phyloP scores from a whole-genome alignment of 257 asterid species.

The Craterostigma plantagineum region DNA sequence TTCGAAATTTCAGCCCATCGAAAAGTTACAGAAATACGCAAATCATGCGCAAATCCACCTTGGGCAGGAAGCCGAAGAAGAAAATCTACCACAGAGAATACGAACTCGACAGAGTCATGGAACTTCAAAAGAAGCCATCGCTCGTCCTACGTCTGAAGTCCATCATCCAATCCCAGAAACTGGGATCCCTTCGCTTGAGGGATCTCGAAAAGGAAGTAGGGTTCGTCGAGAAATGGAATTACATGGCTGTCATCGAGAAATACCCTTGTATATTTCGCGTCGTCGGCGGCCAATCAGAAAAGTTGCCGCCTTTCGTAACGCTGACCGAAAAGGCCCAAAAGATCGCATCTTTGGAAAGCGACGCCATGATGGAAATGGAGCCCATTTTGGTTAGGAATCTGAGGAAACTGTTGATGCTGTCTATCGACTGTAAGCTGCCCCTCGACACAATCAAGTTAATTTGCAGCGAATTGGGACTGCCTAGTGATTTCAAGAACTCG shows the following conservation, averaged over 20 bases:
- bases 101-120: conserved; percentile 80
- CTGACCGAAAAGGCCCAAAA: conserved; percentile 48
- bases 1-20: conserved; percentile 2
- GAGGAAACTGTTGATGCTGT: conserved; percentile 74
- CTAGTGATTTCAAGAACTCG: conserved; percentile 45
- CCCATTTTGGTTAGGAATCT: conserved; percentile 60
- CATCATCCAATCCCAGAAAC: conserved; percentile 56
- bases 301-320: conserved; percentile 54
- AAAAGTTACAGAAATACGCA: conserved; percentile 19
- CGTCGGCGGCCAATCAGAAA: conserved; percentile 21
- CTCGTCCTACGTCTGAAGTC: conserved; percentile 48
- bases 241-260: conserved; percentile 64
- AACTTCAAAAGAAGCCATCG: conserved; percentile 71
- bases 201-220: conserved; percentile 98
- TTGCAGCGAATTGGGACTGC: conserved; percentile 56
- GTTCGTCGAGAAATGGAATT: conserved; percentile 83
- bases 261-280: conserved; percentile 61
- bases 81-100: conserved; percentile 55
- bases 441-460: conserved; percentile 41
- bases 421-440: conserved; percentile 68
- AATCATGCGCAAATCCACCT: conserved; percentile 35
- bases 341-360: conserved; percentile 42
- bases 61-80: conserved; percentile 68
- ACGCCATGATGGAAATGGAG: conserved; percentile 42
- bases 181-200: conserved; percentile 44